Percentiles rank a stretch among this genome's conserved stretches.
Evolutionary conservation across 192 early-diverging fungal species (phyloP).

Genomic region (Coemansia sp.): DNA sequence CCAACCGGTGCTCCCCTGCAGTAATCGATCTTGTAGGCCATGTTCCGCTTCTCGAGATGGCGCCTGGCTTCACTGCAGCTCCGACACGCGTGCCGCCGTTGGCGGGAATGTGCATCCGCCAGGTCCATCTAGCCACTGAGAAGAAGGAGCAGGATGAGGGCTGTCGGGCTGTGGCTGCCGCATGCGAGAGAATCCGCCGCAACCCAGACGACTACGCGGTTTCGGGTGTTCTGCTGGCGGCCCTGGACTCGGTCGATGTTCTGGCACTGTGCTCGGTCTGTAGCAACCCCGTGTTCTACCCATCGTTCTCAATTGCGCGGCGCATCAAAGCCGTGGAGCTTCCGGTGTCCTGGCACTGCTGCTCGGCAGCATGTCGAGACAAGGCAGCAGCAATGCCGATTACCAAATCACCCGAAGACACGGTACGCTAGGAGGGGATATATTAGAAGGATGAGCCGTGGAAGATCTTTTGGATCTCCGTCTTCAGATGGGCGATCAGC

Average conservation of each 20-base stretch:
- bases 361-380: conserved; percentile 38
- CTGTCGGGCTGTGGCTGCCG: conserved; percentile 3
- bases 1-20: conserved; percentile 23
- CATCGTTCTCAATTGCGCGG: conserved; percentile 21
- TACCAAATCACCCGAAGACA: neutral
- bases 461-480: conserved; percentile 8
- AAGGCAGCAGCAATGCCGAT: neutral
- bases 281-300: conserved; percentile 15
- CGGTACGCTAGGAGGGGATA: neutral
- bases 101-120: conserved; percentile 18
- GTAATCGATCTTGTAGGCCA: neutral
- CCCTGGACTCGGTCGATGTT: conserved; percentile 7
- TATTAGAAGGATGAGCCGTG: neutral
- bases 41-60: neutral
- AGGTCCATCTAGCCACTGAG: conserved; percentile 4
- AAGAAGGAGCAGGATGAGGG: neutral
- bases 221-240: conserved; percentile 7
- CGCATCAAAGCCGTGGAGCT: conserved; percentile 10
- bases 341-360: conserved; percentile 45
- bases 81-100: conserved; percentile 14
- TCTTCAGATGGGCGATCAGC: conserved; percentile 24
- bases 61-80: neutral
- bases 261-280: conserved; percentile 32
- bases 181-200: conserved; percentile 25
- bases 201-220: conserved; percentile 24